Base-by-base conservation (phyloP, 805 yeast species). In the Saturnispora quitensis region DNA sequence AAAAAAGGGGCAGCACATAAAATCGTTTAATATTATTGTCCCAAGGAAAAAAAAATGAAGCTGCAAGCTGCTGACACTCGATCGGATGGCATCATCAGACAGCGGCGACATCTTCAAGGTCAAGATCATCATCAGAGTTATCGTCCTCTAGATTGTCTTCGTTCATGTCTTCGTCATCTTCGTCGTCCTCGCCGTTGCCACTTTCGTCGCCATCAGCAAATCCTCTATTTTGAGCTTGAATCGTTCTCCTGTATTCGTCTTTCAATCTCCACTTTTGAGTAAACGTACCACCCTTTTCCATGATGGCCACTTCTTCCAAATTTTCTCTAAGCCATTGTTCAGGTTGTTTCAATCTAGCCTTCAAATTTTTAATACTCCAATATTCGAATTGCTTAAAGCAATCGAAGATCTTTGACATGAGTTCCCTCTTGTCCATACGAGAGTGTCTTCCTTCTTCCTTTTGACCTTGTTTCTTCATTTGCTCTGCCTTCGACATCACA, bases 231-330 rank as follows among this genome's bases (percentile, higher is more conserved):
- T 85, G 91, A 22, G 82, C 86, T 58, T 86, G 95, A 62, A 82
- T 70, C 62, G 88, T 74, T 60, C 80, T 82, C 71, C 84, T 88
- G 69, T 86, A 93, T 69, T 93, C 98, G 17, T 89, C 93, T 69
- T 86, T 87, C 62, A 93, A 73, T 53, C 89, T 84, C 69, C 90
- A 93, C 69, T 87, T 90, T 64, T 89, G 77, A 1, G 97, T 95
- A 65, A 91, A 91, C 1, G 99, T 97, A 15, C 99, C 99, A 65
- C 89, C 89, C 66, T 91, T 89, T 60, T 87, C 90, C 63, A 93
- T 75, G 33, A 80, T 77, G 1, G 98, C 98, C 62, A 93, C 88
- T 46, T 85, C 80, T 55, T 91, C 99, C 47, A 93, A 72, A 53
- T 93, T 86, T 64, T 90, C 97, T 64, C 90, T 89, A 56, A 93